phyloP scores from a whole-genome alignment of 148 eudicot species.

The Pouteria glomerata region DNA sequence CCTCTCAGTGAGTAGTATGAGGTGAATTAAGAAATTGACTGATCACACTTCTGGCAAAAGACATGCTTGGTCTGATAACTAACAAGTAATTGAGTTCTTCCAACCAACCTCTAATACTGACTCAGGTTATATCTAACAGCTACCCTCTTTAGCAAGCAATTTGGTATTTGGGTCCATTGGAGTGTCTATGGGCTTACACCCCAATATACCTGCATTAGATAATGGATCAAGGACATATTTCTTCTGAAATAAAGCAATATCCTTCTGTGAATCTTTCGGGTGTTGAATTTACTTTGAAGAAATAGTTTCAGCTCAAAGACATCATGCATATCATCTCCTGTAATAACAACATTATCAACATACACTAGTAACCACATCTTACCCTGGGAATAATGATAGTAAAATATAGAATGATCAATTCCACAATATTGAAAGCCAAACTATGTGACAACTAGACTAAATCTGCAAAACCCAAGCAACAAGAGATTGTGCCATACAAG shows the following conservation, averaged over 20 bases:
- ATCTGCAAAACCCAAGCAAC: too few relatives aligned
- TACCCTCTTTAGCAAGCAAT: not conserved
- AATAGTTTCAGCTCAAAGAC: not conserved
- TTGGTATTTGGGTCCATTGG: not conserved
- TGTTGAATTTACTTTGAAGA: not conserved
- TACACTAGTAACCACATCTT: not conserved
- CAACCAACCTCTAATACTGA: not conserved
- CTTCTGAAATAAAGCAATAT: not conserved
- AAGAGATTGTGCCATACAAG: too few relatives aligned
- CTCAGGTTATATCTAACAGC: too few relatives aligned
- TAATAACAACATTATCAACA: not conserved
- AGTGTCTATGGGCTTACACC: not conserved
- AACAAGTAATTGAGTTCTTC: not conserved
- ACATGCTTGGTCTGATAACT: not conserved
- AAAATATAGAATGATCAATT: too few relatives aligned
- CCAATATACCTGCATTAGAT: not conserved
- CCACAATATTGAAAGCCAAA: too few relatives aligned
- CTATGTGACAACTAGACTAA: too few relatives aligned
- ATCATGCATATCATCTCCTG: not conserved
- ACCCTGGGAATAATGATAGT: too few relatives aligned
- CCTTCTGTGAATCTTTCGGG: too few relatives aligned
- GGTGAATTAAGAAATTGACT: not conserved
- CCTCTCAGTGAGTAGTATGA: not conserved
- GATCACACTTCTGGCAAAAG: not conserved
- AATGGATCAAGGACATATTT: too few relatives aligned